A percentile compares a stretch with the other conserved stretches of the same genome.
Conservation (phyloP, 2,329 filamentous ascomycete species). For the Claviceps capensis region DNA sequence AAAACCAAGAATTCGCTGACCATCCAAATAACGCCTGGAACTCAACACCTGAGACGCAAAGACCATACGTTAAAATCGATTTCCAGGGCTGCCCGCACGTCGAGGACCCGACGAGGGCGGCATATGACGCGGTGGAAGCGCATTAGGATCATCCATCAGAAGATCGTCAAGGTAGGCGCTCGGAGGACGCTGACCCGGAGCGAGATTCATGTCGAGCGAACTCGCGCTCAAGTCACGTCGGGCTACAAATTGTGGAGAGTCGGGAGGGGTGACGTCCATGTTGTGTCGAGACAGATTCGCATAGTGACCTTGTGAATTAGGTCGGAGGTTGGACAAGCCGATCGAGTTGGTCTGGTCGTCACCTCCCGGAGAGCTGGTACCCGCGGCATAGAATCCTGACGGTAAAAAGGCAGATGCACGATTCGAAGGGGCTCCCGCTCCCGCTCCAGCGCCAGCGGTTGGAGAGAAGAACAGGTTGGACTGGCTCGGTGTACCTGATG, state of each 20-base stretch:
- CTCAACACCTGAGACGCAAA: not conserved
- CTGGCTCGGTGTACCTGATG: slow-evolving; percentile 44
- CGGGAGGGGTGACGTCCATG: slow-evolving; percentile 42
- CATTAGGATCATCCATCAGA: slow-evolving; percentile 57
- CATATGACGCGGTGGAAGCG: slow-evolving; percentile 32
- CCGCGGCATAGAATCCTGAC: slow-evolving; percentile 78
- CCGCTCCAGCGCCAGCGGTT: slow-evolving; percentile 51
- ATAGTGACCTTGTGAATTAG: slow-evolving; percentile 40
- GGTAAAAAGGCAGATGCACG: slow-evolving; percentile 74
- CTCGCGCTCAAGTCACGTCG: slow-evolving; percentile 45
- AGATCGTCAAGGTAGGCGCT: slow-evolving; percentile 86
- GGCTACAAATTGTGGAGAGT: slow-evolving; percentile 44
- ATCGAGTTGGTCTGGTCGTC: slow-evolving; percentile 38
- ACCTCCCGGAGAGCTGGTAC: slow-evolving; percentile 35
- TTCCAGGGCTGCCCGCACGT: slow-evolving; percentile 11
- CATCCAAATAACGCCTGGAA: not conserved
- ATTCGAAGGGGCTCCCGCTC: slow-evolving; percentile 36
- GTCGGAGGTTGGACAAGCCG: slow-evolving; percentile 46
- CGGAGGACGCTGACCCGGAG: slow-evolving; percentile 57
- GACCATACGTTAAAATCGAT: slow-evolving; percentile 11
- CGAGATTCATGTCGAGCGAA: slow-evolving; percentile 46
- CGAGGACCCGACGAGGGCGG: slow-evolving; percentile 11
- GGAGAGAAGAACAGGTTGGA: slow-evolving; percentile 89
- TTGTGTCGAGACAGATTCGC: slow-evolving; percentile 26
- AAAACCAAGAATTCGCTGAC: not conserved